phyloP scores from a whole-genome alignment of 495 filamentous ascomycete genomes.

The Thermothielavioides terrestris region DNA sequence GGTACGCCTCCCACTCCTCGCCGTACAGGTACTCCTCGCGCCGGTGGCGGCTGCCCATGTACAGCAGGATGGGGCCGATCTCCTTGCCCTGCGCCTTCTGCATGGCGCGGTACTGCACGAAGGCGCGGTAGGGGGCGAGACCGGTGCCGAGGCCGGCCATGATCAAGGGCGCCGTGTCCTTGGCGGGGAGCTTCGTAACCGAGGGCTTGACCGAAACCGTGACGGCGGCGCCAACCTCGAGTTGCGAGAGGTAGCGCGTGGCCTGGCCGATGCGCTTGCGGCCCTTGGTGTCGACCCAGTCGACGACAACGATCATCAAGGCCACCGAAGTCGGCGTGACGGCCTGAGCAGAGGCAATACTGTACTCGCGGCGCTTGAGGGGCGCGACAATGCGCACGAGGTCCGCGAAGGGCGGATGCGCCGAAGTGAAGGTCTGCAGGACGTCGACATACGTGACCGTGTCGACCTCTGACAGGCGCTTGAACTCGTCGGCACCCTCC shows the following conservation, averaged over 20 bases:
- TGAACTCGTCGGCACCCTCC: constrained; percentile 89
- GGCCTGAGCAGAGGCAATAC: constrained; percentile 90
- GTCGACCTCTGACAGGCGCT: constrained; percentile 86
- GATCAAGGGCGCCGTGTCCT: constrained; percentile 83
- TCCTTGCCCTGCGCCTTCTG: constrained; percentile 92
- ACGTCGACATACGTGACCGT: constrained; percentile 89
- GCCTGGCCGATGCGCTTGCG: constrained; percentile 89
- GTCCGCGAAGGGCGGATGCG: constrained; percentile 83
- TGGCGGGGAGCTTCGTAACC: constrained; percentile 87
- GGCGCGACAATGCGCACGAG: constrained; percentile 82
- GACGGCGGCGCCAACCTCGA: constrained; percentile 64
- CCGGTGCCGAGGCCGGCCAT: constrained; percentile 99
- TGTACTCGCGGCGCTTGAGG: constrained; percentile 95
- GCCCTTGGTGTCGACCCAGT: constrained; percentile 82
- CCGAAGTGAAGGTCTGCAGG: constrained; percentile 77
- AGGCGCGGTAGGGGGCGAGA: constrained; percentile 94
- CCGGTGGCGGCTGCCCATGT: constrained; percentile 95
- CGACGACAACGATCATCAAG: constrained; percentile 96
- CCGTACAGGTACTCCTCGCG: constrained; percentile 98
- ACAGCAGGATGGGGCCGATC: constrained; percentile 86
- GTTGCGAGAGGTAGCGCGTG: constrained; percentile 71
- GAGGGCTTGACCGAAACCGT: constrained; percentile 94
- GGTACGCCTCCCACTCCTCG: constrained; percentile 98
- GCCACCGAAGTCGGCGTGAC: constrained; percentile 78
- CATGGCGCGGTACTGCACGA: constrained; percentile 95